Conservation (phyloP, 148 eudicot species). For the Vaccinium myrtillus region DNA sequence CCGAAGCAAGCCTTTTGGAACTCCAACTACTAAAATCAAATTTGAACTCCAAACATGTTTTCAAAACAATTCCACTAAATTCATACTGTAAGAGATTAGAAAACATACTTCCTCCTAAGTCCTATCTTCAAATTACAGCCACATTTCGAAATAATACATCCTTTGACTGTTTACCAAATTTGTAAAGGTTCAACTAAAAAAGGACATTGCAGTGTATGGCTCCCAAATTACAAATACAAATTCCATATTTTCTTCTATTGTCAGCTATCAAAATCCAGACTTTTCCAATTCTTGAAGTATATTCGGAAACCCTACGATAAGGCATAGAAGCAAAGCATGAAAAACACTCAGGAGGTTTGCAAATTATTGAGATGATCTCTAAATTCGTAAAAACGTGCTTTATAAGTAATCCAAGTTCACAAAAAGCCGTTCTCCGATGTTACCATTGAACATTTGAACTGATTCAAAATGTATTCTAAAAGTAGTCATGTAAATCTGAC, state of each 20-base stretch:
- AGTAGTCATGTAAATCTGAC: background rate
- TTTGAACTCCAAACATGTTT: constrained; percentile 5
- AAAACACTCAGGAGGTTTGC: no score
- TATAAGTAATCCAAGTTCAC: background rate
- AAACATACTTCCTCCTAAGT: background rate
- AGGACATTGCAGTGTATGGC: background rate
- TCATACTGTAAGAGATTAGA: background rate
- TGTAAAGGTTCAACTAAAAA: background rate
- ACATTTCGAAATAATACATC: background rate
- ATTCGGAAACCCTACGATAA: background rate
- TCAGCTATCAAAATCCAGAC: constrained; percentile 1
- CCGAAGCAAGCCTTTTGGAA: background rate
- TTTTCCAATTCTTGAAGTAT: background rate
- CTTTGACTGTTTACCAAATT: background rate
- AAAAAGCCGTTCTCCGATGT: no score
- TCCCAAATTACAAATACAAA: background rate
- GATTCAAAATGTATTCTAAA: background rate
- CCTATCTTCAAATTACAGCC: background rate
- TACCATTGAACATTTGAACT: background rate
- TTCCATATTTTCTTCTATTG: background rate
- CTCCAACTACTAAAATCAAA: background rate
- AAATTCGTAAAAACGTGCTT: background rate
- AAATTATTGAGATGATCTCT: background rate
- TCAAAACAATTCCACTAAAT: background rate
- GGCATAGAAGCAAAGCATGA: background rate